Evolutionary conservation across 371 early-diverging fungal species (phyloP), one percentile per base, ranked within the genome.

Genomic region (Rhizopus delemar): DNA sequence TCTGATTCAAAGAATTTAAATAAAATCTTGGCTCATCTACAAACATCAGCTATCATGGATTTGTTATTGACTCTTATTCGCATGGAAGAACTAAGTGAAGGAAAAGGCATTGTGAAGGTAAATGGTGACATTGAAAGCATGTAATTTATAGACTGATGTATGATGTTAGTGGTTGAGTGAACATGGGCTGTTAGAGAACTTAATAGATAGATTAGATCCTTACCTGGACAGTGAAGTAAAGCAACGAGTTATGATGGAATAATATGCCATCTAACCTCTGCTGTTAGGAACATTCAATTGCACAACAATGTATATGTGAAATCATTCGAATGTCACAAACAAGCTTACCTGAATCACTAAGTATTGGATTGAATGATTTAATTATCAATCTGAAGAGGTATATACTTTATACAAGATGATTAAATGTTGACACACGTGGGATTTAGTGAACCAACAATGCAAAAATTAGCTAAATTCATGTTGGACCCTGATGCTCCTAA

Each of bases 31-130:
- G 71, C 72, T 51, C 94, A 96, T 70, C 80, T 96, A 64, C 88
- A 86, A 41, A 88, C 86, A 41, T 86, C 92, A 38, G 83, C 94
- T 0, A 86, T 95, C 49, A 90, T 91, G 67, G 97, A 95, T 64
- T 74, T 96, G 34, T 69, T 95, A 45, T 81, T 96, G 46, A 95
- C 93, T 58, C 77, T 96, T 15, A 88, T 95, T 54, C 91, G 92
- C 65, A 74, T 93, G 60, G 94, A 93, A 56, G 97, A 95, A 64
- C 70, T 91, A 29, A 86, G 90, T 5, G 90, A 92, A 56, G 95
- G 90, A 6, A 83, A 77, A 51, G 91, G 92, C 9, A 76, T 88
- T 46, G 85, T 91, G 32, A 82, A 85, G 82, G 91, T 90, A 62
- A 39, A 61, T 12, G 9, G 46, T 22, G 22, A 22, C 1, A 22